A percentile compares a stretch with the other conserved stretches of the same genome.
phyloP scores from a whole-genome alignment of 371 early-diverging fungal species.

The Mortierella sp. region DNA sequence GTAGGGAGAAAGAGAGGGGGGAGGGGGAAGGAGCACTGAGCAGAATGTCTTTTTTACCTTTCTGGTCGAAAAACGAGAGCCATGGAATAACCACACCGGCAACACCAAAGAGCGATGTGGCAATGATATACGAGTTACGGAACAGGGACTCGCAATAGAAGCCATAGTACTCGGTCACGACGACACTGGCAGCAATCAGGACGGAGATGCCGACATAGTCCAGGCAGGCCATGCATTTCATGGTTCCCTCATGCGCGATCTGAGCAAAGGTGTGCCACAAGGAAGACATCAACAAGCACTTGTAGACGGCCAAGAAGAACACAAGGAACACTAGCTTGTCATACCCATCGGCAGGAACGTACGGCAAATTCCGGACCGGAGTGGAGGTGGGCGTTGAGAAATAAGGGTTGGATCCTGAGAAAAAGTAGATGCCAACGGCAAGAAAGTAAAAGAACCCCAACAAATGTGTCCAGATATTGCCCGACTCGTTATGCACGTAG shows the following conservation, averaged over 20 bases:
- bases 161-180: slow-evolving; percentile 72
- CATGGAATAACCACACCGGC: slow-evolving; percentile 66
- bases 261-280: slow-evolving; percentile 73
- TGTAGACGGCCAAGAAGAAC: slow-evolving; percentile 71
- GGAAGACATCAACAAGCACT: slow-evolving; percentile 74
- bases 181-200: slow-evolving; percentile 71
- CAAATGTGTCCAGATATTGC: slow-evolving; percentile 79
- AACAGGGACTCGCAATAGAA: slow-evolving; percentile 67
- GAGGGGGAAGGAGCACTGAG: too few relatives aligned
- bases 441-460: slow-evolving; percentile 71
- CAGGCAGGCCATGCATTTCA: slow-evolving; percentile 70
- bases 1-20: too few relatives aligned
- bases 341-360: slow-evolving; percentile 50
- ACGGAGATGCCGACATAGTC: slow-evolving; percentile 79
- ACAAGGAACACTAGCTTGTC: slow-evolving; percentile 67
- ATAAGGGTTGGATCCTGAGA: slow-evolving; percentile 54
- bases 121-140: slow-evolving; percentile 61
- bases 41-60: slow-evolving; percentile 23
- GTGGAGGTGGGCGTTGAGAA: slow-evolving; percentile 36
- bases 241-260: slow-evolving; percentile 62
- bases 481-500: slow-evolving; percentile 76
- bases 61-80: slow-evolving; percentile 58
- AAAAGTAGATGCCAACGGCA: slow-evolving; percentile 62
- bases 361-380: slow-evolving; percentile 31
- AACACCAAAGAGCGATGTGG: slow-evolving; percentile 65